Percentiles rank a stretch among this genome's conserved stretches.
Conservation (phyloP, 2,329 filamentous ascomycete species). For the Magnaporthiopsis rhizophila region DNA sequence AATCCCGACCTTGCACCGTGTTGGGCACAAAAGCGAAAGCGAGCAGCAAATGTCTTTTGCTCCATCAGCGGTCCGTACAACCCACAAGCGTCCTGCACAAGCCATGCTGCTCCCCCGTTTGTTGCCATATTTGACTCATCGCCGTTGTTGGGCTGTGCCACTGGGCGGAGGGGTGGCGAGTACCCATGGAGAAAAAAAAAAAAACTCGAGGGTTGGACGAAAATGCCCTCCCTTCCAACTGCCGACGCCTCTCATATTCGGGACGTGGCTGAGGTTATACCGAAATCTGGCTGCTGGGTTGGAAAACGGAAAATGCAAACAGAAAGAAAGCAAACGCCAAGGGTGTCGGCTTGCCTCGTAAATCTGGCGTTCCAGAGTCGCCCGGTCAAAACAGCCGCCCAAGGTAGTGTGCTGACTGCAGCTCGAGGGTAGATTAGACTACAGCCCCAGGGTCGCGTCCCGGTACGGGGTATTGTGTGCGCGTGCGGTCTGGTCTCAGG, state of each 20-base stretch:
- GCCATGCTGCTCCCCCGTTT: neutral
- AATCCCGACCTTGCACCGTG: neutral
- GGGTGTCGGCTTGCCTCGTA: neutral
- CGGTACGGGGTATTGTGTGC: neutral
- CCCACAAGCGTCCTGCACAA: neutral
- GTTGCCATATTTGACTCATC: neutral
- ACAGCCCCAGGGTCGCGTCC: neutral
- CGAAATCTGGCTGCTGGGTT: neutral
- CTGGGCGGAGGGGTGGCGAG: neutral
- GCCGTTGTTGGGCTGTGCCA: neutral
- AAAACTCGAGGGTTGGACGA: neutral
- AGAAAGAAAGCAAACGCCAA: neutral
- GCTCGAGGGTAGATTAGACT: neutral
- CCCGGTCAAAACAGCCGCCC: neutral
- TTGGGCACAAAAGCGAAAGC: neutral
- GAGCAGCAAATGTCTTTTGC: neutral
- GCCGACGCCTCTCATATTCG: neutral
- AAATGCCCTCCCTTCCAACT: neutral
- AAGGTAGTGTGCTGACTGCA: slow-evolving; percentile 2
- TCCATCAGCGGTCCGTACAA: neutral
- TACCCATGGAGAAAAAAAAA: neutral
- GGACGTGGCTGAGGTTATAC: neutral
- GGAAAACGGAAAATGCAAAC: neutral
- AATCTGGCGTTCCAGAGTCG: neutral
- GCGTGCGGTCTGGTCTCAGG: neutral